phyloP scores from a whole-genome alignment of 768 basidiomycete genomes.

The Candolleomyces aberdarensis region DNA sequence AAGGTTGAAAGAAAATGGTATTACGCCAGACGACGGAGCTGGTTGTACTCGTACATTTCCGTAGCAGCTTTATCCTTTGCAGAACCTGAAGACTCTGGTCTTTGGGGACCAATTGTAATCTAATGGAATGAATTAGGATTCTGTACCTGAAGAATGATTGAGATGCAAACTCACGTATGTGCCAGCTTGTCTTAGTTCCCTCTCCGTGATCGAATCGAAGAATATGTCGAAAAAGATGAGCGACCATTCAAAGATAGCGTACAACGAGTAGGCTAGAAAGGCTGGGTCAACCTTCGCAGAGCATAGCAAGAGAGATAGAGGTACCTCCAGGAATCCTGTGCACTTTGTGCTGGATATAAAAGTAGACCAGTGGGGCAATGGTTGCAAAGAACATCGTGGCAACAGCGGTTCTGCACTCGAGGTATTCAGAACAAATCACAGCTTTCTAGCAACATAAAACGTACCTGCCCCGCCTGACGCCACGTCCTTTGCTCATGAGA shows the following conservation, averaged over 20 bases:
- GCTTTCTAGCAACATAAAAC: constrained; percentile 48
- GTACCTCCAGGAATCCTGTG: constrained; percentile 74
- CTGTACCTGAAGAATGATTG: background rate
- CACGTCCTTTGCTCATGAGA: constrained; percentile 45
- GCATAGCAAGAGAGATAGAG: constrained; percentile 12
- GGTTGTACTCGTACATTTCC: constrained; percentile 32
- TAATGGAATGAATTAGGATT: constrained; percentile 10
- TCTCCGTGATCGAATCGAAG: constrained; percentile 65
- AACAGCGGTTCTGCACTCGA: background rate
- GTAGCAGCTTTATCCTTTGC: constrained; percentile 2
- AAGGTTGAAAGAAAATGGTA: constrained; percentile 1
- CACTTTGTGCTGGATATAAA: constrained; percentile 84
- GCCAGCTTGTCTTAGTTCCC: constrained; percentile 53
- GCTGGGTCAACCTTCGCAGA: constrained; percentile 2
- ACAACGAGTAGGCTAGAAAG: constrained; percentile 72
- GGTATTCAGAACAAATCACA: constrained; percentile 15
- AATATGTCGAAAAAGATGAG: constrained; percentile 71
- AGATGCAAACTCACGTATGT: constrained; percentile 43
- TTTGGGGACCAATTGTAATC: constrained; percentile 23
- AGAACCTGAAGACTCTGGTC: constrained; percentile 4
- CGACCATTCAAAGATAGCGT: constrained; percentile 87
- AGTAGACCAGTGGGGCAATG: constrained; percentile 74
- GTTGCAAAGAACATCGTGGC: constrained; percentile 62
- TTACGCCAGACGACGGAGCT: constrained; percentile 39
- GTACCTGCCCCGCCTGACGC: constrained; percentile 53